phyloP scores from a whole-genome alignment of 805 yeast species.

The Saccharomycopsis fodiens region DNA sequence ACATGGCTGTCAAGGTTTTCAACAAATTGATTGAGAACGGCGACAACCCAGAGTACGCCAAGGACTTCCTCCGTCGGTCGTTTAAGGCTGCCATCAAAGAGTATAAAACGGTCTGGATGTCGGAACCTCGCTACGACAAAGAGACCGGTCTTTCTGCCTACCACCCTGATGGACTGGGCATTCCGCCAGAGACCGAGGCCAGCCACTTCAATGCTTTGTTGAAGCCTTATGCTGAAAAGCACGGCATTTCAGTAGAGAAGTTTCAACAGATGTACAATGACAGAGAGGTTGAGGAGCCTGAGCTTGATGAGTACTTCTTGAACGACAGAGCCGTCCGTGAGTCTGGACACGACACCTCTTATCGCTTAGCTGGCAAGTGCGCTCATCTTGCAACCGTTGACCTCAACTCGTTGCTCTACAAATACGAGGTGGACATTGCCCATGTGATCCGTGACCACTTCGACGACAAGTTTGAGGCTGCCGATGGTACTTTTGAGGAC shows the following conservation, averaged over 20 bases:
- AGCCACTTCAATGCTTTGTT: conserved; percentile 75
- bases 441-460: conserved; percentile 49
- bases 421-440: conserved; percentile 84
- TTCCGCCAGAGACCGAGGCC: conserved; percentile 94
- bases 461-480: conserved; percentile 36
- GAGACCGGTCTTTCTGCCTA: conserved; percentile 79
- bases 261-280: conserved; percentile 65
- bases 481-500: conserved; percentile 34
- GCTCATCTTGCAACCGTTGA: conserved; percentile 89
- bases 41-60: conserved; percentile 38
- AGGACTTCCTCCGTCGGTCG: conserved; percentile 58
- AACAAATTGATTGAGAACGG: conserved; percentile 42
- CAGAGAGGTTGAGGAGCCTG: conserved; percentile 62
- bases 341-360: conserved; percentile 92
- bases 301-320: conserved; percentile 77
- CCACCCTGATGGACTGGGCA: conserved; percentile 85
- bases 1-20: conserved; percentile 72
- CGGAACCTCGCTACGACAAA: conserved; percentile 64
- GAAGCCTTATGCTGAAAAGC: conserved; percentile 58
- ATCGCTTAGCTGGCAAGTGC: conserved; percentile 82
- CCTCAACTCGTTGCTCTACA: conserved; percentile 75
- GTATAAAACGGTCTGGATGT: conserved; percentile 73
- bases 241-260: conserved; percentile 48
- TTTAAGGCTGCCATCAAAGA: conserved; percentile 78
- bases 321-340: conserved; percentile 96